Percentiles rank a stretch among this genome's conserved stretches.
These are phyloP conservation scores for Nissolia schottii DNA, from an alignment of 306 rosid genomes.

Conservation along the genomic window DNA sequence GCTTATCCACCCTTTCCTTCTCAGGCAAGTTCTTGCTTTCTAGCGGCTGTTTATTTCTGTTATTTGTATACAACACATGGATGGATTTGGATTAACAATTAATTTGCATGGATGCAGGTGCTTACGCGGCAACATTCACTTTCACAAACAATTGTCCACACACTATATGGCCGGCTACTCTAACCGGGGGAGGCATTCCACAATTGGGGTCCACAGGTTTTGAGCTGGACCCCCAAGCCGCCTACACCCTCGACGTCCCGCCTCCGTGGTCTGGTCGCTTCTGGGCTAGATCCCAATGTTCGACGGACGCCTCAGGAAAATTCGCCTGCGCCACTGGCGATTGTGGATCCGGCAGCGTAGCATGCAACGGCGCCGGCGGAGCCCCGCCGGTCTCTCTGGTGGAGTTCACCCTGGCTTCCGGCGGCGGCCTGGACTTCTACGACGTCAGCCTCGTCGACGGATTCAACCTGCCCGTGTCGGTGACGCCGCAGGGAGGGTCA, in stretches of 20 bases:
- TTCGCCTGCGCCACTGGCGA: constrained; percentile 28
- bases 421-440: constrained; percentile 35
- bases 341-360: constrained; percentile 28
- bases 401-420: constrained; percentile 21
- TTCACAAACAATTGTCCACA: constrained; percentile 33
- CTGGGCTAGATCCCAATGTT: constrained; percentile 35
- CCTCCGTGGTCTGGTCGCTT: constrained; percentile 38
- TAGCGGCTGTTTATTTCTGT: neutral
- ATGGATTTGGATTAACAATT: no score
- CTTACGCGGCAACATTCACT: constrained; percentile 25
- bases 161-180: constrained; percentile 39
- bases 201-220: constrained; percentile 24
- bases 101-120: constrained; percentile 20
- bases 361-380: constrained; percentile 35
- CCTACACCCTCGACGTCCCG: neutral
- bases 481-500: constrained; percentile 28
- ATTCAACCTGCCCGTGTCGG: constrained; percentile 27
- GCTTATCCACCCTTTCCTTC: constrained; percentile 7
- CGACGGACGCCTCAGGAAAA: constrained; percentile 10
- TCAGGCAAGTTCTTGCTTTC: constrained; percentile 18
- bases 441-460: constrained; percentile 44
- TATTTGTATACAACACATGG: no score
- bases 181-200: constrained; percentile 19
- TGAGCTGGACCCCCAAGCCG: constrained; percentile 9
- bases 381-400: constrained; percentile 30